A percentile compares a stretch with the other conserved stretches of the same genome.
phyloP scores from a whole-genome alignment of 2,329 filamentous ascomycete genomes.

The Fusarium falciforme region DNA sequence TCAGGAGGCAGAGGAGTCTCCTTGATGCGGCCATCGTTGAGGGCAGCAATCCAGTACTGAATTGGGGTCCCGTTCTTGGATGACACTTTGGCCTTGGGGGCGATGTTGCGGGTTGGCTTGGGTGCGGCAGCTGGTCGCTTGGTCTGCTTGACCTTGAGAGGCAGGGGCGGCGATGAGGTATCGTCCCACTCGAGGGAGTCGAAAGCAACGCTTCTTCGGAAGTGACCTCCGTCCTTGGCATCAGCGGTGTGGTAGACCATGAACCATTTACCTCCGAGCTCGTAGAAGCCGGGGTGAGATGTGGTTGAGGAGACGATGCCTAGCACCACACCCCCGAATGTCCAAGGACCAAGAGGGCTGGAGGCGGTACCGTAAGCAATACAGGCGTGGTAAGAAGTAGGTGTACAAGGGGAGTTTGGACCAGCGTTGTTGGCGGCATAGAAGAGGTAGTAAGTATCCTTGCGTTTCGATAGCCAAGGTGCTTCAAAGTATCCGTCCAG shows the following conservation, averaged over 20 bases:
- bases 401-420: conserved; percentile 50
- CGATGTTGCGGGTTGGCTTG: conserved; percentile 49
- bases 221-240: conserved; percentile 48
- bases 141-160: conserved; percentile 47
- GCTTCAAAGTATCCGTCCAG: conserved; percentile 53
- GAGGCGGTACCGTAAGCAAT: conserved; percentile 52
- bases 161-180: conserved; percentile 39
- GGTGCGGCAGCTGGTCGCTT: conserved; percentile 32
- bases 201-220: conserved; percentile 51
- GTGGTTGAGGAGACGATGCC: conserved; percentile 53
- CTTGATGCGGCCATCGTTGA: conserved; percentile 49
- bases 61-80: conserved; percentile 47
- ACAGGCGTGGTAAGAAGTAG: conserved; percentile 53
- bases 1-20: conserved; percentile 50
- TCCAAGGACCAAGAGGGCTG: conserved; percentile 51
- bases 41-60: conserved; percentile 51
- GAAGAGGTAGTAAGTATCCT: conserved; percentile 52
- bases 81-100: conserved; percentile 40
- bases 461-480: conserved; percentile 52
- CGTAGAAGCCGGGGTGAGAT: conserved; percentile 50
- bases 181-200: conserved; percentile 50
- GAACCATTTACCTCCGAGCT: conserved; percentile 45
- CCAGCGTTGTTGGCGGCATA: conserved; percentile 54
- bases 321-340: conserved; percentile 48
- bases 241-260: conserved; percentile 53